These are phyloP conservation scores for Lasiodiplodia hormozganensis DNA, from an alignment of 2,329 filamentous ascomycete genomes.

Conservation along the genomic window DNA sequence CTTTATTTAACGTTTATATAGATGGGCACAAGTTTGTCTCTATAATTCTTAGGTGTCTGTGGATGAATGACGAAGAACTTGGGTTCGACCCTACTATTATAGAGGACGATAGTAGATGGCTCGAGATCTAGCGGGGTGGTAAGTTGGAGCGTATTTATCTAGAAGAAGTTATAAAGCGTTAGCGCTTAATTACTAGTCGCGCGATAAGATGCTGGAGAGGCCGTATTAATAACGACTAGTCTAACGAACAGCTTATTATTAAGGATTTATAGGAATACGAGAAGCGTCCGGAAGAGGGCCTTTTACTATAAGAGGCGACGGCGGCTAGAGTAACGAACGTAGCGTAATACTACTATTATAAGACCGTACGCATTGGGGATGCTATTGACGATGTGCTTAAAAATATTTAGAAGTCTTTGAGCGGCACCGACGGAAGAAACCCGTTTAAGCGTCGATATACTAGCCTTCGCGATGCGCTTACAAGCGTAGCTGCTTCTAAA, in stretches of 20 bases:
- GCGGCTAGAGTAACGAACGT: conserved; percentile 48
- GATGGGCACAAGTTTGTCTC: conserved; percentile 51
- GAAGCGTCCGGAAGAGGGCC: conserved; percentile 52
- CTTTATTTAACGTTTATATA: conserved; percentile 55
- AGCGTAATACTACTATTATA: conserved; percentile 52
- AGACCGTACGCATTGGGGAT: conserved; percentile 47
- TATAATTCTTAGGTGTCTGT: conserved; percentile 52
- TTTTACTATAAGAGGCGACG: conserved; percentile 48
- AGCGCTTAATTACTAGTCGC: conserved; percentile 32
- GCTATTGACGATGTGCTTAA: conserved; percentile 44
- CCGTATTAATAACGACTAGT: conserved; percentile 44
- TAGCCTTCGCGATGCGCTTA: neutral
- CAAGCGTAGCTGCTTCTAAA: conserved; percentile 34
- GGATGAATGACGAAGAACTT: conserved; percentile 50
- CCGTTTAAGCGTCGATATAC: conserved; percentile 18
- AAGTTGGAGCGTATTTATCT: conserved; percentile 35
- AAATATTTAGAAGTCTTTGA: conserved; percentile 42
- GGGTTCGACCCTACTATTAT: conserved; percentile 56
- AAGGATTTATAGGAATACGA: conserved; percentile 56
- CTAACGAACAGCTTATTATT: conserved; percentile 44
- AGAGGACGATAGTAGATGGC: conserved; percentile 41
- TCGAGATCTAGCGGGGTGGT: conserved; percentile 49
- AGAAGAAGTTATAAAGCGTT: conserved; percentile 33
- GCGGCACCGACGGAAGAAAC: conserved; percentile 32
- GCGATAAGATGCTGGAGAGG: conserved; percentile 40